Percentiles rank a stretch among this genome's conserved stretches.
Conservation (phyloP, 179 eudicot species). For the Silene noctiflora region DNA sequence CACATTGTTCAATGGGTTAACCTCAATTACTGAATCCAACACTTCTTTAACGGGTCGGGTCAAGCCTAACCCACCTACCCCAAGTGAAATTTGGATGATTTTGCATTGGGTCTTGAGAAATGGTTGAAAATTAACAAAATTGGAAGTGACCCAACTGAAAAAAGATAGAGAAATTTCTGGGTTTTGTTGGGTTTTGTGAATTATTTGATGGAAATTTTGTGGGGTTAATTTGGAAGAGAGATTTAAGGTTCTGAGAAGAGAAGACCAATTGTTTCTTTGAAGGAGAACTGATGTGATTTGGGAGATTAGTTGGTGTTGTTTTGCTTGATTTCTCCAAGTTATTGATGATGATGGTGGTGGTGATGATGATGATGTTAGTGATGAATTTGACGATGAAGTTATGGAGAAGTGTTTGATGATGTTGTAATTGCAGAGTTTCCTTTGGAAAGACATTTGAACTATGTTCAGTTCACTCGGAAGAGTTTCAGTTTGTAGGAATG, state of each 20-base stretch:
- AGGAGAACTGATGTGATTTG: conserved; percentile 61
- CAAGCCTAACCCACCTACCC: conserved; percentile 31
- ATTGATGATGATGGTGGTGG: conserved; percentile 16
- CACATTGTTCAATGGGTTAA: conserved; percentile 42
- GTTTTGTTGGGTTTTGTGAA: conserved; percentile 46
- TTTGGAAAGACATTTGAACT: conserved; percentile 18
- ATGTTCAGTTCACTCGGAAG: background rate
- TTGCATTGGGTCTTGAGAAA: conserved; percentile 46
- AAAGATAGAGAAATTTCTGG: conserved; percentile 62
- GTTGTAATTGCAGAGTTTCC: background rate
- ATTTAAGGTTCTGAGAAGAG: conserved; percentile 50
- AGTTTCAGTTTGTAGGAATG: background rate
- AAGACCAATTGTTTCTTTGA: conserved; percentile 60
- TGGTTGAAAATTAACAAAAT: conserved; percentile 55
- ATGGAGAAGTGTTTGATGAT: conserved; percentile 26
- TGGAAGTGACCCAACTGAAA: conserved; percentile 62
- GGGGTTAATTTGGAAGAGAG: conserved; percentile 49
- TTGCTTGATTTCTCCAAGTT: conserved; percentile 54
- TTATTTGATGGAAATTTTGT: conserved; percentile 48
- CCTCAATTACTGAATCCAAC: conserved; percentile 48
- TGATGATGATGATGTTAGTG: background rate
- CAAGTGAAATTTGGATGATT: conserved; percentile 32
- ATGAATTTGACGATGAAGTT: conserved; percentile 13
- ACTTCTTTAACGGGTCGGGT: conserved; percentile 43
- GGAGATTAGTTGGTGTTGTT: conserved; percentile 45